Evolutionary conservation across 306 rosid genomes (phyloP).

Genomic region (Quercus aquifolioides): DNA sequence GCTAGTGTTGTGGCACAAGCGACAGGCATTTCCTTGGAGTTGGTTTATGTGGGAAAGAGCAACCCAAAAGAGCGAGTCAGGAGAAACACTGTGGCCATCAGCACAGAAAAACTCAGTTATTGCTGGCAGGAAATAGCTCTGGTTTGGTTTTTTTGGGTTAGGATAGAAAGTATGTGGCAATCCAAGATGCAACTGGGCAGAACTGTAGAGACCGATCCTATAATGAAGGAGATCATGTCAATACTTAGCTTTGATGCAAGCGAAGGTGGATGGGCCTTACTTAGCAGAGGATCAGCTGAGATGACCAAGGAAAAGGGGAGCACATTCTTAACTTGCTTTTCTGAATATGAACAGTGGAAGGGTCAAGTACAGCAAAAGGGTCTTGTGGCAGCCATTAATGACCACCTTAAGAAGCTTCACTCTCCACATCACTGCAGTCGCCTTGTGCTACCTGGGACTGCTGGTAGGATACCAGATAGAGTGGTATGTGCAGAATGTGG

Average conservation of each 20-base stretch:
- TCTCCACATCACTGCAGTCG: slow-evolving; percentile 24
- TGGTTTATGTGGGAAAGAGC: slow-evolving; percentile 28
- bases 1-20: not conserved
- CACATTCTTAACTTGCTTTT: not conserved
- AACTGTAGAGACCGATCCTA: slow-evolving; percentile 3
- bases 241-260: slow-evolving; percentile 21
- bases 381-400: slow-evolving; percentile 1
- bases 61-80: slow-evolving; percentile 25
- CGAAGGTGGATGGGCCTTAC: slow-evolving; percentile 26
- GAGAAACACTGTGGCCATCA: slow-evolving; percentile 4
- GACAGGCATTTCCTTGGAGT: not conserved
- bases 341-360: not conserved
- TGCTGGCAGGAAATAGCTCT: slow-evolving; percentile 3
- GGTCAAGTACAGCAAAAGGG: not conserved
- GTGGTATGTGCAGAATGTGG: slow-evolving; percentile 29
- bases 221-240: slow-evolving; percentile 14
- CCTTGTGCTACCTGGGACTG: slow-evolving; percentile 19
- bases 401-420: not conserved
- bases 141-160: slow-evolving; percentile 21
- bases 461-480: slow-evolving; percentile 25
- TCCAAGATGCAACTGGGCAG: slow-evolving; percentile 11
- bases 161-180: slow-evolving; percentile 27
- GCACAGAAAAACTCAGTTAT: not conserved
- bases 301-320: slow-evolving; percentile 12
- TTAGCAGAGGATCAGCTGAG: slow-evolving; percentile 10